A percentile compares a stretch with the other conserved stretches of the same genome.
Conservation (phyloP, 2,329 filamentous ascomycete species). For the Metarhizium album region DNA sequence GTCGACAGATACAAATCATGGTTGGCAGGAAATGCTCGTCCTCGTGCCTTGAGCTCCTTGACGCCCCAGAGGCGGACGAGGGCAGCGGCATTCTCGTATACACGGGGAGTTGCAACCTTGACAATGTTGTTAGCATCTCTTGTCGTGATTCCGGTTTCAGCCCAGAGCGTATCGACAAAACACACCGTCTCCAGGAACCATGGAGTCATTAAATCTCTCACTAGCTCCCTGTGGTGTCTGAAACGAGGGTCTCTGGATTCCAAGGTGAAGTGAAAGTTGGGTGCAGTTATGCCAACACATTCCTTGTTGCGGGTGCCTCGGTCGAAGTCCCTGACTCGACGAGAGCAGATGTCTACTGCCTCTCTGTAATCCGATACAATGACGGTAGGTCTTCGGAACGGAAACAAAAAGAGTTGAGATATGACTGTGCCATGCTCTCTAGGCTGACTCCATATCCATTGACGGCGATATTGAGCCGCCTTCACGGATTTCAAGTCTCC, state of each 20-base stretch:
- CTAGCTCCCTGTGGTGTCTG: slow-evolving; percentile 21
- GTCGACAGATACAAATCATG: slow-evolving; percentile 21
- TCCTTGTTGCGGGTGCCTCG: slow-evolving; percentile 16
- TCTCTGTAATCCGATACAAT: slow-evolving; percentile 23
- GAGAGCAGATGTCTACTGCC: slow-evolving; percentile 21
- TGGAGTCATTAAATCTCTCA: slow-evolving; percentile 26
- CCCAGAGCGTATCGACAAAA: neutral
- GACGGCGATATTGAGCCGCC: slow-evolving; percentile 11
- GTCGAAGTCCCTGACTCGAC: slow-evolving; percentile 23
- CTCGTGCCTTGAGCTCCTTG: slow-evolving; percentile 18
- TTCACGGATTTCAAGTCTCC: slow-evolving; percentile 14
- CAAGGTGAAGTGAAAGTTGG: slow-evolving; percentile 24
- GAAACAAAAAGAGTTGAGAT: slow-evolving; percentile 23
- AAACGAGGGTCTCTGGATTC: slow-evolving; percentile 19
- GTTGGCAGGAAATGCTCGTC: slow-evolving; percentile 20
- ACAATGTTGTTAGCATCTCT: neutral
- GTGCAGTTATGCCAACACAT: slow-evolving; percentile 14
- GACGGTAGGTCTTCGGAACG: slow-evolving; percentile 20
- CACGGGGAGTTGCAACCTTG: slow-evolving; percentile 24
- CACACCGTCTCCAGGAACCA: slow-evolving; percentile 21
- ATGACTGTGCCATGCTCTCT: slow-evolving; percentile 17
- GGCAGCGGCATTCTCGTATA: slow-evolving; percentile 20
- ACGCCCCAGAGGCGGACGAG: slow-evolving; percentile 24
- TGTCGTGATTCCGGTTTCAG: neutral
- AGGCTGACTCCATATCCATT: slow-evolving; percentile 18